Percentiles rank a stretch among this genome's conserved stretches.
phyloP scores from a whole-genome alignment of 106 monocot species.

The Dendrobium officinale region DNA sequence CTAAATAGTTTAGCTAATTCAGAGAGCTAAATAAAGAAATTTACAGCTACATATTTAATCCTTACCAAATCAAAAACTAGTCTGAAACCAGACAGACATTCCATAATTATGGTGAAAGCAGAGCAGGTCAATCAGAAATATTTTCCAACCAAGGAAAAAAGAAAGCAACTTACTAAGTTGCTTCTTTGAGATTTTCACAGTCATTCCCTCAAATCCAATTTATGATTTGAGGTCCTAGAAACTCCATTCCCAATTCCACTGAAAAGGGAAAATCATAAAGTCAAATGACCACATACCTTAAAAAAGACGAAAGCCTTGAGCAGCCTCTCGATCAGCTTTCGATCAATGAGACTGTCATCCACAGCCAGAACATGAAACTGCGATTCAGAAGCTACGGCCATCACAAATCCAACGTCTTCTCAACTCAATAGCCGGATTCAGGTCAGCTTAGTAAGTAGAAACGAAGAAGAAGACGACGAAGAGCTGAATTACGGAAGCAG shows the following conservation, averaged over 20 bases:
- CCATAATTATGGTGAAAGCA: too few species aligned
- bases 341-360: slow-evolving; percentile 53
- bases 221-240: too few species aligned
- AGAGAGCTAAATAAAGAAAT: too few species aligned
- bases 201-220: too few species aligned
- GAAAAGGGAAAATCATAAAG: slow-evolving; percentile 8
- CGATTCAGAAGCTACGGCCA: slow-evolving; percentile 15
- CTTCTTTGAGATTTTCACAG: neutral
- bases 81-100: neutral
- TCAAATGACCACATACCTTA: slow-evolving; percentile 19
- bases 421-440: neutral
- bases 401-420: neutral
- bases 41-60: neutral
- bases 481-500: neutral
- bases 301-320: slow-evolving; percentile 50
- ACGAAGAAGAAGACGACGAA: neutral
- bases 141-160: too few species aligned
- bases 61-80: neutral
- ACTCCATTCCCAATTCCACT: too few species aligned
- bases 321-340: slow-evolving; percentile 51
- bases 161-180: too few species aligned
- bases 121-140: too few species aligned
- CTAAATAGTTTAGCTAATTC: too few species aligned
- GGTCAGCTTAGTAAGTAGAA: neutral
- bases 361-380: slow-evolving; percentile 53